Percentiles rank a stretch among this genome's conserved stretches.
Conservation (phyloP, 768 basidiomycete genomes). For the Mycena floridula region DNA sequence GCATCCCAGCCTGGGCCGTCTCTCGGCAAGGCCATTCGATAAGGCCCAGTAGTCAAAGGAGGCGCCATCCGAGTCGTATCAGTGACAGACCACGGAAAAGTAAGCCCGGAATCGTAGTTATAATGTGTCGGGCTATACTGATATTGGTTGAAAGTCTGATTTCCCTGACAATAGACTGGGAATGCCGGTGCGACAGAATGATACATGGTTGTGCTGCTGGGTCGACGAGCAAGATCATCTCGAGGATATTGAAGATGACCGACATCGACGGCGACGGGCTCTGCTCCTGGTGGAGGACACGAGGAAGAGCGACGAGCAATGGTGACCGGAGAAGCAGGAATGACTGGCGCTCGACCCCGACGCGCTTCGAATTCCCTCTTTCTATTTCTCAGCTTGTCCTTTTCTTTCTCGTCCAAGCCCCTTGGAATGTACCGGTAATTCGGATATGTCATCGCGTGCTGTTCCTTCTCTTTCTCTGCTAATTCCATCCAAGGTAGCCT, state of each 20-base stretch:
- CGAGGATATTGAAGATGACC: conserved; percentile 13
- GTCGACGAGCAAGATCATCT: conserved; percentile 28
- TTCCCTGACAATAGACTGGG: too few relatives aligned
- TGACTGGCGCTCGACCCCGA: too few relatives aligned
- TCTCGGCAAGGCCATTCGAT: conserved; percentile 7
- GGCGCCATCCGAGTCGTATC: conserved; percentile 4
- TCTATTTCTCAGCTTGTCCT: conserved; percentile 6
- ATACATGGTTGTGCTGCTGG: conserved; percentile 25
- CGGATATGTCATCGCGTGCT: conserved; percentile 34
- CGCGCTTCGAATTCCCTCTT: too few relatives aligned
- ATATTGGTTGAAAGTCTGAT: too few relatives aligned
- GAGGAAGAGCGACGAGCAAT: conserved; percentile 30
- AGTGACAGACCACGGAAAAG: conserved; percentile 4
- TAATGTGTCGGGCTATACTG: too few relatives aligned
- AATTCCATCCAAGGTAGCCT: conserved; percentile 45
- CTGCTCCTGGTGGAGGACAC: conserved; percentile 31
- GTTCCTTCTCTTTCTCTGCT: conserved; percentile 42
- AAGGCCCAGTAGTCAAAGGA: conserved; percentile 9
- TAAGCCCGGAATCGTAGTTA: too few relatives aligned
- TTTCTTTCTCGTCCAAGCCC: conserved; percentile 1
- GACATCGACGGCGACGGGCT: conserved; percentile 17
- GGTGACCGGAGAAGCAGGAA: not conserved
- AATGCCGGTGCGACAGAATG: conserved; percentile 16
- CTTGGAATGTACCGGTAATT: conserved; percentile 35
- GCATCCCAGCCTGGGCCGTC: conserved; percentile 14